These are phyloP conservation scores for Fraxinus excelsior DNA, from an alignment of 257 asterid species.

Conservation along the genomic window DNA sequence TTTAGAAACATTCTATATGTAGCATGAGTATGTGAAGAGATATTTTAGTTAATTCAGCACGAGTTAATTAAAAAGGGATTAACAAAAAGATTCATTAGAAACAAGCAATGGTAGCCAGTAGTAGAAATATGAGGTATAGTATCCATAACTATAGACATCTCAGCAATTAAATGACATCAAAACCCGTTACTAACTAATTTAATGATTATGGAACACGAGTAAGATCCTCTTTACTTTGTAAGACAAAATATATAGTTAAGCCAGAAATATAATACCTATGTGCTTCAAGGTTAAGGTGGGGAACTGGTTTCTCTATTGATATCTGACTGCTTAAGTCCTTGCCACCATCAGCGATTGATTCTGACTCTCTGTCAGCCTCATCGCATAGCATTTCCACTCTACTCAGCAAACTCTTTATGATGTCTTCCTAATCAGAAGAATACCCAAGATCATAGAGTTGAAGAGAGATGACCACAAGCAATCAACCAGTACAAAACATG, in stretches of 20 bases:
- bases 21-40: not conserved
- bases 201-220: slow-evolving; percentile 15
- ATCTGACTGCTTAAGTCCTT: slow-evolving; percentile 36
- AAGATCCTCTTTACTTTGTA: slow-evolving; percentile 14
- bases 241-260: slow-evolving; percentile 3
- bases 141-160: slow-evolving; percentile 15
- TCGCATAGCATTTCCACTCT: slow-evolving; percentile 84
- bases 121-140: not conserved
- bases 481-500: slow-evolving; percentile 18
- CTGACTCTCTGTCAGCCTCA: slow-evolving; percentile 68
- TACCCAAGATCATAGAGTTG: slow-evolving; percentile 26
- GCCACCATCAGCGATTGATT: slow-evolving; percentile 35
- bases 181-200: not conserved
- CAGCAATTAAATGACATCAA: slow-evolving; percentile 18
- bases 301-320: slow-evolving; percentile 43
- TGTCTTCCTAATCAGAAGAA: slow-evolving; percentile 71
- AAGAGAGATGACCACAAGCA: slow-evolving; percentile 16
- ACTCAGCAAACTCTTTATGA: slow-evolving; percentile 75
- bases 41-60: not conserved
- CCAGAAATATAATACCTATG: slow-evolving; percentile 49
- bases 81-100: slow-evolving; percentile 8
- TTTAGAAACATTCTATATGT: not conserved
- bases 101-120: slow-evolving; percentile 3
- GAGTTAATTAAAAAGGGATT: slow-evolving; percentile 10
- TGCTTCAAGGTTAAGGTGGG: slow-evolving; percentile 50